phyloP scores from a whole-genome alignment of 768 basidiomycete species.

The Clitopilus hobsonii region DNA sequence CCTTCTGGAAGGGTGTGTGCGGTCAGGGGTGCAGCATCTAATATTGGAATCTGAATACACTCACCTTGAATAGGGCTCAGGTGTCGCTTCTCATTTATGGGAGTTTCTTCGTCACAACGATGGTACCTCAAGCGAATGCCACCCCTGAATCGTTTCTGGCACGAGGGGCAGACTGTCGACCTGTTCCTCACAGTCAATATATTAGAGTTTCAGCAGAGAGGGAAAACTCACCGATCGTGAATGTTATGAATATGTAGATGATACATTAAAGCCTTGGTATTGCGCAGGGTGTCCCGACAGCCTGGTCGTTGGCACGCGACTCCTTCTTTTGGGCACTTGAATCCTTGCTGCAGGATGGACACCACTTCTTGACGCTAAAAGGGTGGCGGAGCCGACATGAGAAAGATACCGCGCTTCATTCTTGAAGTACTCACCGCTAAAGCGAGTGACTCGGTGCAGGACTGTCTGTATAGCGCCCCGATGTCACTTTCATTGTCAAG shows the following conservation, averaged over 20 bases:
- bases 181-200: constrained; percentile 7
- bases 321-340: constrained; percentile 21
- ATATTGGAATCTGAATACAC: neutral
- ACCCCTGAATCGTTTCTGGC: constrained; percentile 9
- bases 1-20: neutral
- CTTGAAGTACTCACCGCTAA: constrained; percentile 31
- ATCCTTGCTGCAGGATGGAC: constrained; percentile 17
- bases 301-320: constrained; percentile 41
- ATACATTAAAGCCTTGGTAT: constrained; percentile 40
- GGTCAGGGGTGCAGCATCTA: neutral
- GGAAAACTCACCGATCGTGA: constrained; percentile 31
- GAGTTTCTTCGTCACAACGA: neutral
- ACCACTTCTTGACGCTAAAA: constrained; percentile 33
- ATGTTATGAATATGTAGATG: constrained; percentile 58
- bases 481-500: constrained; percentile 13
- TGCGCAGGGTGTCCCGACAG: constrained; percentile 38
- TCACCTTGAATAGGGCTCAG: neutral
- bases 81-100: neutral
- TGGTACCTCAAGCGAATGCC: neutral
- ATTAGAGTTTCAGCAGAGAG: constrained; percentile 1
- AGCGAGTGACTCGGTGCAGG: constrained; percentile 29
- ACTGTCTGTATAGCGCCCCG: constrained; percentile 27
- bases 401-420: neutral
- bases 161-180: constrained; percentile 16
- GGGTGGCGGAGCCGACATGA: neutral